phyloP scores from a whole-genome alignment of 805 yeast species.

The Starmerella apicola region DNA sequence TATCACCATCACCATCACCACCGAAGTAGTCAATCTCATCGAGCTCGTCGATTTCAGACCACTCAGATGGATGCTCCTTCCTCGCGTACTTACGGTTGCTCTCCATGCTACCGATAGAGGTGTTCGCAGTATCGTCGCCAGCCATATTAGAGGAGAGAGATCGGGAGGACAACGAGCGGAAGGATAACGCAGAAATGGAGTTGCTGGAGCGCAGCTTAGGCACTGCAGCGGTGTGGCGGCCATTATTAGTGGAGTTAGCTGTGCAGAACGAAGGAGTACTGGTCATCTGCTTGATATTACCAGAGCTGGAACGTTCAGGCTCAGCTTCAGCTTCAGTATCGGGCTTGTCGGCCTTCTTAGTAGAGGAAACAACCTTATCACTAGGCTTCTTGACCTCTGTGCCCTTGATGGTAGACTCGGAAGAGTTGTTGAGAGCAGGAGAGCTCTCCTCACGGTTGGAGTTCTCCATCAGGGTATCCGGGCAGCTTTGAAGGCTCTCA shows the following conservation, averaged over 20 bases:
- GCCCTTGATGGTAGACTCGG: no score
- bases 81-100: not conserved
- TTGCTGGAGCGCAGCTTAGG: slow-evolving; percentile 12
- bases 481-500: no score
- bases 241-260: slow-evolving; percentile 5
- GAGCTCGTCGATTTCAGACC: not conserved
- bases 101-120: not conserved
- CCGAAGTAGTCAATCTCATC: slow-evolving; percentile 1
- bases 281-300: no score
- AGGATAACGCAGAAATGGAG: slow-evolving; percentile 18
- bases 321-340: no score
- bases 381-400: no score
- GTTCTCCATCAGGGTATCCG: no score
- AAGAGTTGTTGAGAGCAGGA: no score
- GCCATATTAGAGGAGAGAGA: slow-evolving; percentile 1
- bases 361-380: no score
- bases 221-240: slow-evolving; percentile 13
- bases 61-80: not conserved
- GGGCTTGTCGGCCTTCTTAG: no score
- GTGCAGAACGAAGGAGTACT: no score
- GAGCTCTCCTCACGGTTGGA: no score
- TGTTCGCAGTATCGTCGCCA: slow-evolving; percentile 1
- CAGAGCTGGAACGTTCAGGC: no score
- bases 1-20: not conserved
- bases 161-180: slow-evolving; percentile 17